A percentile compares a stretch with the other conserved stretches of the same genome.
phyloP scores from a whole-genome alignment of 805 yeast genomes.

The Candida multigemmis region DNA sequence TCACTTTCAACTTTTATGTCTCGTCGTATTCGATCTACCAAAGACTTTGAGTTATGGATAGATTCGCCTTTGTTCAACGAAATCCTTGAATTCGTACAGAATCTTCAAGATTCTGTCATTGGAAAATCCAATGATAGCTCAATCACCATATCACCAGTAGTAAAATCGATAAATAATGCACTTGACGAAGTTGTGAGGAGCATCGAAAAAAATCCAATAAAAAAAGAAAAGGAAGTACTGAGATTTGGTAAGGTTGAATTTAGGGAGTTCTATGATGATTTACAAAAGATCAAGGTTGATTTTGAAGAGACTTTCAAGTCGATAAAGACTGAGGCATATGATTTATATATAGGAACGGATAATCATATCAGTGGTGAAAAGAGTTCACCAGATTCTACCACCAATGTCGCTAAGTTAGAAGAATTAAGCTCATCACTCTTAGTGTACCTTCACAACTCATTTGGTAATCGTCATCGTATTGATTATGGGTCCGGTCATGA shows the following conservation, averaged over 20 bases:
- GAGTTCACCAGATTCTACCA: conserved; percentile 6
- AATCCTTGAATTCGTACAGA: conserved; percentile 45
- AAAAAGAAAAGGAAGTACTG: conserved; percentile 49
- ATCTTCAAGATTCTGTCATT: conserved; percentile 53
- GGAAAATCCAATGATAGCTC: conserved; percentile 49
- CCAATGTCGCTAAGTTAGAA: conserved; percentile 41
- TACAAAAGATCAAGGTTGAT: conserved; percentile 11
- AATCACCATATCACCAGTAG: conserved; percentile 24
- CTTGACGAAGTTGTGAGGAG: conserved; percentile 38
- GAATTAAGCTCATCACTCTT: too few species aligned
- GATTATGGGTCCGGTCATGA: conserved; percentile 99
- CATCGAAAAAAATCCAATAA: conserved; percentile 57
- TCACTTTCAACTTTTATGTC: too few species aligned
- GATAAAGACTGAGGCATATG: conserved; percentile 7
- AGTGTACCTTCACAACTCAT: conserved; percentile 68
- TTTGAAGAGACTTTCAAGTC: too few species aligned
- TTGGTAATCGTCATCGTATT: conserved; percentile 79
- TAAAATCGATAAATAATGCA: conserved; percentile 20
- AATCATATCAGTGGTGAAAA: conserved; percentile 5
- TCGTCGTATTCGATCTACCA: conserved; percentile 41
- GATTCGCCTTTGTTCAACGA: conserved; percentile 39
- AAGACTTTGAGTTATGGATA: conserved; percentile 59
- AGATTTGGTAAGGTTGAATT: conserved; percentile 92
- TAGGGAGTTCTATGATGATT: conserved; percentile 61
- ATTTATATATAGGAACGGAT: conserved; percentile 6